phyloP scores from a whole-genome alignment of 2,329 filamentous ascomycete genomes.

The Fusarium sp. region DNA sequence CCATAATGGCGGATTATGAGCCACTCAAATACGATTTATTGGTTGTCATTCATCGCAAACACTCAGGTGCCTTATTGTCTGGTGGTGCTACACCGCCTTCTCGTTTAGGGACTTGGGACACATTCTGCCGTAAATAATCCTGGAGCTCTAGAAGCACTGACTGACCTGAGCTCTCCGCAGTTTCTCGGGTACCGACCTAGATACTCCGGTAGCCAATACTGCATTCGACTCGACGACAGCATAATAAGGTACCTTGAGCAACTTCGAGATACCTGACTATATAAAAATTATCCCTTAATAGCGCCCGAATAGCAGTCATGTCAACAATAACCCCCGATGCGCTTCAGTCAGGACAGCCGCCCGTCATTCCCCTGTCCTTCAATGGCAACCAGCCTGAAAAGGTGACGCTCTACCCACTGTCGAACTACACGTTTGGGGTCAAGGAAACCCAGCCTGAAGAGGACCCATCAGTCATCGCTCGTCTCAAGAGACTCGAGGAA shows the following conservation, averaged over 20 bases:
- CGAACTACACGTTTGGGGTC: slow-evolving; percentile 98
- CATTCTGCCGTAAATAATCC: slow-evolving; percentile 31
- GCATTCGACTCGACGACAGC: not conserved
- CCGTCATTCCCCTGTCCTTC: slow-evolving; percentile 84
- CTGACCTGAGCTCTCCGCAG: slow-evolving; percentile 8
- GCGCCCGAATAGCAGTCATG: slow-evolving; percentile 61
- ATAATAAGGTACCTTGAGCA: not conserved
- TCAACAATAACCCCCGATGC: slow-evolving; percentile 83
- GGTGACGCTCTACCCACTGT: slow-evolving; percentile 91
- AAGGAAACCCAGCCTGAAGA: slow-evolving; percentile 99
- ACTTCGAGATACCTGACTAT: not conserved
- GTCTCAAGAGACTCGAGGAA: slow-evolving; percentile 93
- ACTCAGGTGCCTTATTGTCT: not conserved
- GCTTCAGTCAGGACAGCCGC: slow-evolving; percentile 81
- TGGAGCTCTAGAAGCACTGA: slow-evolving; percentile 20
- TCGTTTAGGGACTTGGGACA: not conserved
- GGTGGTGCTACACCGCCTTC: slow-evolving; percentile 21
- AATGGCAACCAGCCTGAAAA: slow-evolving; percentile 89
- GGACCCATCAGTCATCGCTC: slow-evolving; percentile 92
- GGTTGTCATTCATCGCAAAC: not conserved
- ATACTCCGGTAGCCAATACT: slow-evolving; percentile 15
- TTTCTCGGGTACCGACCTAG: not conserved
- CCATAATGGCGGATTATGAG: not conserved
- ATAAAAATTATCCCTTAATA: not conserved
- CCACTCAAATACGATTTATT: not conserved